Base-by-base conservation (phyloP, 257 asterid genomes). In the Gynochthodes officinalis region DNA sequence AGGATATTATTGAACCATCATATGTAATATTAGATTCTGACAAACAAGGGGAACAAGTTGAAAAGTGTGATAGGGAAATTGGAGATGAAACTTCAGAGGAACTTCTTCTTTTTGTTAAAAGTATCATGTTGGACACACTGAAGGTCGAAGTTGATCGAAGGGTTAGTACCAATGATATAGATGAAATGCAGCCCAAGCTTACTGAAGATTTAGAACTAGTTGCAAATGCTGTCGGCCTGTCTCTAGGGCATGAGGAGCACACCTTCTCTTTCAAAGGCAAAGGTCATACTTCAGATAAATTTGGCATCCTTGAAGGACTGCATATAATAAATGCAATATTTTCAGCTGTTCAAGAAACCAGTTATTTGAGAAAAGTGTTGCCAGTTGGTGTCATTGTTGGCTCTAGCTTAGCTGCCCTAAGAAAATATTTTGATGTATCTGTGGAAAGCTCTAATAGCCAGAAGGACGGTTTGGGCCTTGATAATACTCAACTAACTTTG, bases 371-470 rank as follows among this genome's bases (percentile, higher is more conserved):
- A 80, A 87, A 82, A 79, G 79, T 87, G 68, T 72, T 95, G 77
- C 98, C 99, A 55, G 83, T 87, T 75, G 99, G 99, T 67, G 91
- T 95, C 78, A 77, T 90, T 78, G 89, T 95, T 73, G 99, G 99
- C 30, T 82, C 97, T 67, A 79, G 86, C 78, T 86, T 95, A 75
- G 96, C 93, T 83, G 83, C 95, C 73, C 84, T 95, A 59, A 83
- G 89, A 79, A 84, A 86, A 75, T 80, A 86, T 81, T 88, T 81
- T 77, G 73, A 81, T 80, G 92, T 90, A 71, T 82, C 82, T 77
- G 77, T 86, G 70, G 55, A 75, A 75, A 80, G 82, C 79, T 63
- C 75, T 74, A 76, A 74, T 75, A 85, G 69, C 69, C 78, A 80
- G 63, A 48, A 50, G 71, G 83, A 86, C 64, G 76, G 53, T 19